Conservation (phyloP, 177 flowering plant species). For the Vitis hybrid region DNA sequence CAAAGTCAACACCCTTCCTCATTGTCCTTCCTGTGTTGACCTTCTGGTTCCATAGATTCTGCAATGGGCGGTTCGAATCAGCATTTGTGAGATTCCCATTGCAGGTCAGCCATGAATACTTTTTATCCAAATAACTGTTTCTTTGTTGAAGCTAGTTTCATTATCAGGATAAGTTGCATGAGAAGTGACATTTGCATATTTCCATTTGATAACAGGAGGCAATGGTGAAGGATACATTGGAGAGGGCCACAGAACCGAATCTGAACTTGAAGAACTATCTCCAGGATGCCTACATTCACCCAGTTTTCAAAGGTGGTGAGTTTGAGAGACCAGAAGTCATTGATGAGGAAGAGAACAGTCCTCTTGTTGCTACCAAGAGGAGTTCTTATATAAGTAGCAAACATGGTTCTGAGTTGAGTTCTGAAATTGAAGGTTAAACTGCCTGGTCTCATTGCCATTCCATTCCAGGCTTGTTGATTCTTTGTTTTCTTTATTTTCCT, state of each 20-base stretch:
- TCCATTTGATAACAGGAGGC: slow-evolving; percentile 58
- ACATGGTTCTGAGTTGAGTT: slow-evolving; percentile 35
- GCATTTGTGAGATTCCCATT: slow-evolving; percentile 78
- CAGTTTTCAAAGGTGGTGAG: slow-evolving; percentile 65
- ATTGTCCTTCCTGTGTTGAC: slow-evolving; percentile 78
- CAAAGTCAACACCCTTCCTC: slow-evolving; percentile 52
- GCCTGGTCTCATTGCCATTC: no score
- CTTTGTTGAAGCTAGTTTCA: no score
- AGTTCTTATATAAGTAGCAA: slow-evolving; percentile 40
- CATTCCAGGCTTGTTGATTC: no score
- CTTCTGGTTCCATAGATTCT: slow-evolving; percentile 69
- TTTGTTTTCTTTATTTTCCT: no score
- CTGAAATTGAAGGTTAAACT: slow-evolving; percentile 20
- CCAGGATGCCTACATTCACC: slow-evolving; percentile 79
- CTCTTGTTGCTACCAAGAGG: slow-evolving; percentile 76
- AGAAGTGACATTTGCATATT: background rate
- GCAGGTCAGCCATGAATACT: slow-evolving; percentile 48
- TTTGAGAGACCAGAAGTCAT: slow-evolving; percentile 31
- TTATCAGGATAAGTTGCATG: background rate
- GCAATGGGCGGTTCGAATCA: slow-evolving; percentile 91
- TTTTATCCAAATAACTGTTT: no score
- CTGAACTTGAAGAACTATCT: slow-evolving; percentile 69
- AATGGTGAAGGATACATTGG: slow-evolving; percentile 85
- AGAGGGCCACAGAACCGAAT: slow-evolving; percentile 78
- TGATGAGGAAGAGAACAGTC: slow-evolving; percentile 73